phyloP scores from a whole-genome alignment of 2,329 filamentous ascomycete species.

The Cladophialophora immunda region DNA sequence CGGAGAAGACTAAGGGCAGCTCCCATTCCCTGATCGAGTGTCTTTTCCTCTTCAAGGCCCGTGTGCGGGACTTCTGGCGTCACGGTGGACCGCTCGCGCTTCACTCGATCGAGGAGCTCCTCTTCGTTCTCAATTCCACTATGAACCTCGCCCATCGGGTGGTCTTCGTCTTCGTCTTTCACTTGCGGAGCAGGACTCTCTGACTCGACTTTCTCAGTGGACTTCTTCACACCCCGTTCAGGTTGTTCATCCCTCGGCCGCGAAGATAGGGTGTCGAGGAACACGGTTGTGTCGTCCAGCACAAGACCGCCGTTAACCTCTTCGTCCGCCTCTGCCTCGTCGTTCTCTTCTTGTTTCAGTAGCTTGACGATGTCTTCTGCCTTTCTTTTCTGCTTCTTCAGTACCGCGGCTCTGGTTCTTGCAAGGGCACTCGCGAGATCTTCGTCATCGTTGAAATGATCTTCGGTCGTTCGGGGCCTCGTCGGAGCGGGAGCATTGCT shows the following conservation, averaged over 20 bases:
- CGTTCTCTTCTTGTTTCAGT: slow-evolving; percentile 70
- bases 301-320: slow-evolving; percentile 73
- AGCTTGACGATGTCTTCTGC: slow-evolving; percentile 88
- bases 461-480: slow-evolving; percentile 72
- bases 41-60: slow-evolving; percentile 86
- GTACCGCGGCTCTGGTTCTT: slow-evolving; percentile 78
- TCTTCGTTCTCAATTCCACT: slow-evolving; percentile 61
- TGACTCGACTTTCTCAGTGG: slow-evolving; percentile 30
- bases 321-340: slow-evolving; percentile 56
- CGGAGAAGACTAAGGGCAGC: slow-evolving; percentile 82
- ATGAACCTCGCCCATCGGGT: slow-evolving; percentile 63
- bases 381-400: slow-evolving; percentile 92
- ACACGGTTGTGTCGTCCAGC: slow-evolving; percentile 96
- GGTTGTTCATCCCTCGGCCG: slow-evolving; percentile 65
- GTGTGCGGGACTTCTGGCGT: slow-evolving; percentile 67
- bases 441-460: slow-evolving; percentile 86
- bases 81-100: slow-evolving; percentile 56
- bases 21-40: slow-evolving; percentile 78
- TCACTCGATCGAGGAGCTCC: slow-evolving; percentile 59
- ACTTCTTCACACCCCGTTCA: slow-evolving; percentile 31
- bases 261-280: slow-evolving; percentile 80
- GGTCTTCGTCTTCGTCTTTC: slow-evolving; percentile 56
- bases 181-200: slow-evolving; percentile 45
- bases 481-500: slow-evolving; percentile 53
- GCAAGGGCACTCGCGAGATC: slow-evolving; percentile 88